phyloP scores from a whole-genome alignment of 495 filamentous ascomycete species.

The Trichoderma orchidacearum region DNA sequence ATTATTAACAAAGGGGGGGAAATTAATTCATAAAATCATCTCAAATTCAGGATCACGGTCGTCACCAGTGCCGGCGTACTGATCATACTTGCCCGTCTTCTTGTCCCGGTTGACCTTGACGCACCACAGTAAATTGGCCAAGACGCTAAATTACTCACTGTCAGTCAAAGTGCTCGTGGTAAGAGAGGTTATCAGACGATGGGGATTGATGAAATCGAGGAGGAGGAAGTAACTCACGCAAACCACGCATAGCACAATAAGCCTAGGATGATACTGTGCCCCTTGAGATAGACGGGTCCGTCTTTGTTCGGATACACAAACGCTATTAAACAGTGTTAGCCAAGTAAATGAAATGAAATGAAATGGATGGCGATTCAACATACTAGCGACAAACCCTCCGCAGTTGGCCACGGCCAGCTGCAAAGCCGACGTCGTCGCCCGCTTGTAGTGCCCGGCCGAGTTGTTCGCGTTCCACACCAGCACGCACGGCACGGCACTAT shows the following conservation, averaged over 20 bases:
- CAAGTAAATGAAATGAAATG: not conserved
- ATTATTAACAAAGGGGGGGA: not conserved
- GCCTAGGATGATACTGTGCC: slow-evolving; percentile 46
- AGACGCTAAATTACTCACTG: slow-evolving; percentile 28
- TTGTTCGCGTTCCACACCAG: slow-evolving; percentile 53
- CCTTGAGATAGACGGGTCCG: slow-evolving; percentile 30
- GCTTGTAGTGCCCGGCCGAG: slow-evolving; percentile 31
- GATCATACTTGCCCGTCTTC: slow-evolving; percentile 43
- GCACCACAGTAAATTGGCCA: slow-evolving; percentile 51
- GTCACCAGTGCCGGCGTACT: slow-evolving; percentile 44
- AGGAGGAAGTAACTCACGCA: slow-evolving; percentile 34
- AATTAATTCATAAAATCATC: slow-evolving; percentile 38
- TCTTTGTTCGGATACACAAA: slow-evolving; percentile 46
- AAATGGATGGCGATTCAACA: not conserved
- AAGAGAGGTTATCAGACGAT: too few relatives aligned
- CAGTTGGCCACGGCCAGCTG: slow-evolving; percentile 36
- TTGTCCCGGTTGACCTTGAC: slow-evolving; percentile 55
- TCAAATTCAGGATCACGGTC: slow-evolving; percentile 54
- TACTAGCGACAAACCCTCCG: slow-evolving; percentile 32
- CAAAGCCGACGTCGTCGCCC: slow-evolving; percentile 27
- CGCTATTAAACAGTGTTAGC: slow-evolving; percentile 14
- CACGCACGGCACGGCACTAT: slow-evolving; percentile 60
- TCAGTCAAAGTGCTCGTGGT: slow-evolving; percentile 8
- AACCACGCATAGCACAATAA: slow-evolving; percentile 48
- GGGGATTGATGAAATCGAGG: not conserved